A percentile compares a stretch with the other conserved stretches of the same genome.
Conservation (phyloP, 163 green algal species). For the Prototheca wickerhamii region DNA sequence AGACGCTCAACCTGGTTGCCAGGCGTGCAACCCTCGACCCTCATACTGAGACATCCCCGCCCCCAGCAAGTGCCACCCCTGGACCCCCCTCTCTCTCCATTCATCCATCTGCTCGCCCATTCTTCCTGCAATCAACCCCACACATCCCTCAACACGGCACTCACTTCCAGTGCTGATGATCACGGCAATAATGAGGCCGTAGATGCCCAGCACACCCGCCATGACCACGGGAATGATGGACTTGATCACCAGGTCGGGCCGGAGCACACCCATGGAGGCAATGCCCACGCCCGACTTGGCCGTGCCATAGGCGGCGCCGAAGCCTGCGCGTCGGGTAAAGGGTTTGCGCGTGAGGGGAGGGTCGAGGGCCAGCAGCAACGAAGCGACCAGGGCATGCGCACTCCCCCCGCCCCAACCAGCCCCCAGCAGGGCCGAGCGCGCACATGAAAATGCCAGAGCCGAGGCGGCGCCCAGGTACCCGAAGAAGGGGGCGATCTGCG, state of each 20-base stretch:
- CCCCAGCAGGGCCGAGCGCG: background rate
- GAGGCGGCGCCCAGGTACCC: slow-evolving; percentile 92
- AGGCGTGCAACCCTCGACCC: too few relatives aligned
- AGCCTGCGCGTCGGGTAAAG: slow-evolving; percentile 50
- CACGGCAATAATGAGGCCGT: slow-evolving; percentile 99
- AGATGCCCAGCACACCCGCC: slow-evolving; percentile 98
- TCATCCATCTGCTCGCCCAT: background rate
- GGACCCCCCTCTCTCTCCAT: background rate
- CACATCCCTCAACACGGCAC: slow-evolving; percentile 4
- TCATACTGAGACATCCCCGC: too few relatives aligned
- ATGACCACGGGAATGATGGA: slow-evolving; percentile 97
- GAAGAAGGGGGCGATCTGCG: slow-evolving; percentile 81
- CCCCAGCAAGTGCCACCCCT: too few relatives aligned
- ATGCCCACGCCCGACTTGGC: slow-evolving; percentile 97
- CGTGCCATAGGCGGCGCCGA: slow-evolving; percentile 95
- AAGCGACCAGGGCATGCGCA: too few relatives aligned
- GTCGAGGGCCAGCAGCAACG: too few relatives aligned
- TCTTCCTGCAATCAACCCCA: background rate
- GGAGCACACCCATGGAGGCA: slow-evolving; percentile 98
- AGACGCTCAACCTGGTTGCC: too few relatives aligned
- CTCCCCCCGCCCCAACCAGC: background rate
- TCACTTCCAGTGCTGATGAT: slow-evolving; percentile 94
- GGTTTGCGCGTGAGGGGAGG: background rate
- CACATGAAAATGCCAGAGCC: slow-evolving; percentile 92
- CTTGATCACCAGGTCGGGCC: slow-evolving; percentile 99